phyloP scores from a whole-genome alignment of 176 grass and related monocot genomes.

The Juncus effusus region DNA sequence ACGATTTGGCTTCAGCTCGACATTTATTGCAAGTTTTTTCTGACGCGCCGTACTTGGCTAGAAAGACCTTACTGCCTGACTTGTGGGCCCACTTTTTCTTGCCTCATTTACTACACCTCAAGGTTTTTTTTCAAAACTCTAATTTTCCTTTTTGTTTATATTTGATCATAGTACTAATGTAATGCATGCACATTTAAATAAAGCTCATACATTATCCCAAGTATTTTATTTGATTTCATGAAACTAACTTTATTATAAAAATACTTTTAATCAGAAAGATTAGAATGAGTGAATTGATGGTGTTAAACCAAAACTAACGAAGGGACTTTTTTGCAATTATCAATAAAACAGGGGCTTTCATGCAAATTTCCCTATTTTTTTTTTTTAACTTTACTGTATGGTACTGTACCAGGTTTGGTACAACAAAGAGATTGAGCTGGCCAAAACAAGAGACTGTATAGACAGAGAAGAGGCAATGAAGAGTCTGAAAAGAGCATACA shows the following conservation, averaged over 20 bases:
- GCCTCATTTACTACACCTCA: conserved; percentile 86
- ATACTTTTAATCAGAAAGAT: too few relatives aligned
- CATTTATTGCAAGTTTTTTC: conserved; percentile 90
- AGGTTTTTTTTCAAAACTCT: conserved; percentile 18
- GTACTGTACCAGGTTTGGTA: conserved; percentile 50
- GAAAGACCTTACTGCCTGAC: conserved; percentile 69
- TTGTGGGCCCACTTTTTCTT: conserved; percentile 96
- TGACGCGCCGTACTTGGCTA: conserved; percentile 71
- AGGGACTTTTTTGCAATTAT: too few relatives aligned
- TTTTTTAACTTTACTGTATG: too few relatives aligned
- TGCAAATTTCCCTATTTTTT: too few relatives aligned
- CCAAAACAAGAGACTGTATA: conserved; percentile 31
- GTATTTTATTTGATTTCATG: background rate
- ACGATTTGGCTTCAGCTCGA: conserved; percentile 61
- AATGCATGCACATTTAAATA: background rate
- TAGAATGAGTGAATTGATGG: too few relatives aligned
- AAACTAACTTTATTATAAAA: too few relatives aligned
- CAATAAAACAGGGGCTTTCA: too few relatives aligned
- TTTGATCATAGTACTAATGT: too few relatives aligned
- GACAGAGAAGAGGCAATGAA: conserved; percentile 43
- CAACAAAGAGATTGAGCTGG: conserved; percentile 48
- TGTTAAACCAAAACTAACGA: too few relatives aligned
- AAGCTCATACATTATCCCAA: background rate
- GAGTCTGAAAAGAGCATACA: conserved; percentile 59
- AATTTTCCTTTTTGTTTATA: too few relatives aligned